Base-by-base conservation (phyloP, 2,329 filamentous ascomycete genomes). In the Pyrenochaeta sp. region DNA sequence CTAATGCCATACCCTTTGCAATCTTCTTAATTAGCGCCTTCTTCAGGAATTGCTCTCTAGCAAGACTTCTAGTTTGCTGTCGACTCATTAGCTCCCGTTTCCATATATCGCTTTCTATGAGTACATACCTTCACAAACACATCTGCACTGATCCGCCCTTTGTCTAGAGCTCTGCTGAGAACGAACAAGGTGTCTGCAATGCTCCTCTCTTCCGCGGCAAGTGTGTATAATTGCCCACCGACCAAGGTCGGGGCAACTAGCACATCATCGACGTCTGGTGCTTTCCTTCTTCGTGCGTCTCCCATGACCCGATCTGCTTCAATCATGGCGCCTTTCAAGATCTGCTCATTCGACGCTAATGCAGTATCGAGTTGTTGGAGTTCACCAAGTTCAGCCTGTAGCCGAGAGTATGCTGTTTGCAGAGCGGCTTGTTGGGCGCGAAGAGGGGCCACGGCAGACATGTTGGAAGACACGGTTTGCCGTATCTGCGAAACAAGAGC, bases 161-260 rank as follows among this genome's bases (percentile, higher is more conserved):
- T 82, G 73, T 94, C 90, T 17, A 94, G 83, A 1, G 88, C 91
- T 50, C 88, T 81, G 1, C 90, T 89, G 12, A 96, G 80, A 58
- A 92, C 88, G 69, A 95, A 96, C 58, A 98, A 87, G 2, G 92
- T 90, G 72, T 97, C 94, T 29, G 89, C 90, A 42, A 96, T 84
- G 2, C 90, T 92, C 61, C 89, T 84, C 77, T 97, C 94, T 72
- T 99, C 95, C 1, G 92, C 92, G 23, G 93, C 91, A 1, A 96
- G 81, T 42, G 88, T 87, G 76, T 98, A 99, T 18, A 99, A 79
- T 79, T 99, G 95, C 61, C 94, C 93, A 0, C 90, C 91, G 4
- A 97, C 95, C 1, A 97, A 89, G 0, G 92, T 97, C 0, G 94
- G 92, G 2, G 93, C 92, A n/a, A 97, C 91, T 2, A 99, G 82